Base-by-base conservation (phyloP, 352 stramenopile genomes). In the Globisporangium canariense region DNA sequence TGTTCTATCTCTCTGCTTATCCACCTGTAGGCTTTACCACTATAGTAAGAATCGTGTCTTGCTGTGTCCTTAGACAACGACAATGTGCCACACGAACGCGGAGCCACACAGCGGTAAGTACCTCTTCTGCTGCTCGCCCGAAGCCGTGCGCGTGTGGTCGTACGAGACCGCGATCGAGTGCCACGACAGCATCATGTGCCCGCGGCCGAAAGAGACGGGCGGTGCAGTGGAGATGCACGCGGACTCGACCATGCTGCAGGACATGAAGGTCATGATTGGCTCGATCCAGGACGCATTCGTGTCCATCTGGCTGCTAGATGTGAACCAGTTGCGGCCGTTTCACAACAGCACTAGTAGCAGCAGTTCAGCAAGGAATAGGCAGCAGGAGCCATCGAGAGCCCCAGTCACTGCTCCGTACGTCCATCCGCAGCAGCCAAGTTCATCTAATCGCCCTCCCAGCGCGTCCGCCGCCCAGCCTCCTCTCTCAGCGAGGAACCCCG, bases 81-180 rank as follows among this genome's bases (percentile, higher is more conserved):
- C 82, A 3, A 89, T 95, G 70, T 83, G 81, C 41, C 86, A 95
- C 60, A 93, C 84, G 9, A 64, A 93, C 20, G 67, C 75, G 4
- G 84, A 95, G 50, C 86, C 86, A 0, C 83, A 90, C 66, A 89
- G 76, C 28, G 86, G 86, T 32, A 93, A 93, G 58, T 95, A 87
- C 62, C 69, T 93, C 11, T 75, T 91, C 53, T 88, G 79, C 62
- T 89, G 78, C 67, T 95, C 86, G 1, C 74, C 84, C 22, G 87
- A 95, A 58, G 75, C 80, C 10, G 75, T 93, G 58, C 86, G 83
- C 49, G 75, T 95, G 13, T 95, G 87, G 87, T 94, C 85, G 0
- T 95, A 94, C 50, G 87, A 95, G 66, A 82, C 78, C 38, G 81
- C 85, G 0, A 90, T 93, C 41, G 74, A 93, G 86, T 94, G 82